Percentiles rank a stretch among this genome's conserved stretches.
Conservation (phyloP, 2,329 filamentous ascomycete species). For the Aspergillus sp. region DNA sequence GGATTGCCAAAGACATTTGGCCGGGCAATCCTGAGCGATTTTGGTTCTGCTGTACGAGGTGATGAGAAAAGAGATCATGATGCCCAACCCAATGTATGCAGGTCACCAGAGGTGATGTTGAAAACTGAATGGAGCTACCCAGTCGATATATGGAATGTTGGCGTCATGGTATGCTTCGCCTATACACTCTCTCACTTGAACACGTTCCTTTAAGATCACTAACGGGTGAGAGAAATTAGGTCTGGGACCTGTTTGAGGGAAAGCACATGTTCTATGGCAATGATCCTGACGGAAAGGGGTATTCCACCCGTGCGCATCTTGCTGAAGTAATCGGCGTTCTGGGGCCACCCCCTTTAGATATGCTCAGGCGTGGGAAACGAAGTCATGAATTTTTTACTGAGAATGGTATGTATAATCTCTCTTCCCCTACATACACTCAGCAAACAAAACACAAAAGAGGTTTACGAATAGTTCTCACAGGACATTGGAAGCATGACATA, state of each 20-base stretch:
- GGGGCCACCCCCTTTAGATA: constrained; percentile 33
- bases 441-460: background rate
- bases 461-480: background rate
- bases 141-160: constrained; percentile 47
- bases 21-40: constrained; percentile 29
- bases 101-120: constrained; percentile 40
- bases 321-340: constrained; percentile 40
- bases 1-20: constrained; percentile 25
- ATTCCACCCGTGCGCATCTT: constrained; percentile 36
- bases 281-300: constrained; percentile 29
- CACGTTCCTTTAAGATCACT: constrained; percentile 3
- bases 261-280: constrained; percentile 35
- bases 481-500: constrained; percentile 2
- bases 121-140: constrained; percentile 38
- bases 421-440: background rate
- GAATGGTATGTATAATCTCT: constrained; percentile 4
- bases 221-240: constrained; percentile 20
- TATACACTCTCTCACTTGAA: constrained; percentile 1
- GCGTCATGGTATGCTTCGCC: constrained; percentile 37
- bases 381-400: constrained; percentile 36
- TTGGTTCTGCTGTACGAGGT: constrained; percentile 30
- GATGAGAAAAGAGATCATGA: constrained; percentile 36
- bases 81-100: constrained; percentile 32
- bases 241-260: constrained; percentile 44
- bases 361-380: constrained; percentile 25